Conservation (phyloP, 805 yeast species). For the Candida anglica region DNA sequence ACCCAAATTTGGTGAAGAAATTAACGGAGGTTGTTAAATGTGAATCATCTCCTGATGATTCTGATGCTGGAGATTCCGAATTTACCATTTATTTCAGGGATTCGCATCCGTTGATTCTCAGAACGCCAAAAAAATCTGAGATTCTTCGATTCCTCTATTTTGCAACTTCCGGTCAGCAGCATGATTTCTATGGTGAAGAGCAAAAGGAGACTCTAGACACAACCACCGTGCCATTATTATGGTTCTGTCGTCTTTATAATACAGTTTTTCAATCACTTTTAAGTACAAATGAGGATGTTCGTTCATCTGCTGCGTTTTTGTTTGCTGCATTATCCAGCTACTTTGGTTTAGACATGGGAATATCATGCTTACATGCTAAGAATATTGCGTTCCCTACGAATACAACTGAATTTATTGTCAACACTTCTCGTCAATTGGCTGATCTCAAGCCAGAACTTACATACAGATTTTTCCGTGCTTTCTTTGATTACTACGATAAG, state of each 20-base stretch:
- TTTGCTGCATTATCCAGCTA: constrained; percentile 58
- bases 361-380: constrained; percentile 49
- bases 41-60: constrained; percentile 13
- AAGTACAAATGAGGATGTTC: constrained; percentile 53
- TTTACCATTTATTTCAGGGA: constrained; percentile 29
- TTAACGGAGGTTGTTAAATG: constrained; percentile 33
- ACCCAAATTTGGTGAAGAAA: constrained; percentile 31
- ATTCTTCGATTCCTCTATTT: constrained; percentile 69
- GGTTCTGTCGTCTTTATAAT: constrained; percentile 60
- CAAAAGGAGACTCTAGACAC: constrained; percentile 13
- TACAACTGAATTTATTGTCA: constrained; percentile 54
- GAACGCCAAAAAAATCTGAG: constrained; percentile 43
- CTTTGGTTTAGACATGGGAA: constrained; percentile 58
- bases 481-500: constrained; percentile 38
- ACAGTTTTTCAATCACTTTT: constrained; percentile 66
- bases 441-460: constrained; percentile 55
- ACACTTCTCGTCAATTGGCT: constrained; percentile 58
- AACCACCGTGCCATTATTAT: constrained; percentile 10
- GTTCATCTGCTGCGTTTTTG: constrained; percentile 60
- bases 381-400: constrained; percentile 68
- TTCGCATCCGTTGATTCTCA: constrained; percentile 23
- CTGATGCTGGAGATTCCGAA: constrained; percentile 16
- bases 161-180: constrained; percentile 47
- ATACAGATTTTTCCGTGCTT: constrained; percentile 54
- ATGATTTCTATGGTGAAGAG: constrained; percentile 12